These are phyloP conservation scores for Fusarium chaquense DNA, from an alignment of 2,329 filamentous ascomycete genomes.

Conservation along the genomic window DNA sequence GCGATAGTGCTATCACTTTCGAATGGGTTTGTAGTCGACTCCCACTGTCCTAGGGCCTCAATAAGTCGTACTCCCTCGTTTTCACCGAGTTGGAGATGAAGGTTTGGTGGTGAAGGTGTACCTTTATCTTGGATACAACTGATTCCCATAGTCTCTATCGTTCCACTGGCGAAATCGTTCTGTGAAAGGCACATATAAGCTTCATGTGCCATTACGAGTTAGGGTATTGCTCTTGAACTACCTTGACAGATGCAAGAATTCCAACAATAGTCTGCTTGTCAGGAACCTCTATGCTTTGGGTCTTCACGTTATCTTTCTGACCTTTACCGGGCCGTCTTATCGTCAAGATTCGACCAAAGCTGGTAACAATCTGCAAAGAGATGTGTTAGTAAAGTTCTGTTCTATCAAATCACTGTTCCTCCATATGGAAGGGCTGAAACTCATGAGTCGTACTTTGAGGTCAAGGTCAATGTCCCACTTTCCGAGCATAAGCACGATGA, in stretches of 20 bases:
- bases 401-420: not conserved
- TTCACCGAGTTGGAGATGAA: not conserved
- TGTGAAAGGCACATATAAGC: not conserved
- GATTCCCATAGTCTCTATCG: not conserved
- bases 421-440: too few species aligned
- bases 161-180: not conserved
- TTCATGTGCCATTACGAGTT: not conserved
- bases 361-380: not conserved
- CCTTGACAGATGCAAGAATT: not conserved
- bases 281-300: not conserved
- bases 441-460: not conserved
- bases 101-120: not conserved
- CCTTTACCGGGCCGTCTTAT: not conserved
- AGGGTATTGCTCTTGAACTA: not conserved
- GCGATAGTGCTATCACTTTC: not conserved
- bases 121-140: not conserved
- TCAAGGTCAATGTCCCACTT: not conserved
- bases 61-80: not conserved
- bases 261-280: not conserved
- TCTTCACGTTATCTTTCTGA: not conserved
- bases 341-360: not conserved
- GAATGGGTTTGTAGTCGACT: not conserved
- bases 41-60: not conserved
- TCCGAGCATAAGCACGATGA: not conserved
- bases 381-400: not conserved